Evolutionary conservation across 352 stramenopile species (phyloP).

Genomic region (Phytophthora pluvialis): DNA sequence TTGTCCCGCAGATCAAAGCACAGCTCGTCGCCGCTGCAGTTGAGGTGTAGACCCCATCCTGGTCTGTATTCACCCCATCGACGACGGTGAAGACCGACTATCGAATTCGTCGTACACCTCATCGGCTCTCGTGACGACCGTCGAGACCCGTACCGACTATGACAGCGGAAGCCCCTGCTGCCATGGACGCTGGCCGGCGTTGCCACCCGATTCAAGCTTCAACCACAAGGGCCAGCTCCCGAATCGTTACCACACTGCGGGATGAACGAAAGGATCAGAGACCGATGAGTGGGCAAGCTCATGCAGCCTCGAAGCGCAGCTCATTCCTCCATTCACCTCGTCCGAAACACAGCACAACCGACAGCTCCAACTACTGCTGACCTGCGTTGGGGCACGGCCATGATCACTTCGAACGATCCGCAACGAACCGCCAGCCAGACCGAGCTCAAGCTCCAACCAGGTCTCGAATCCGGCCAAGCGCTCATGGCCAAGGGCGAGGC

Average conservation of each 20-base stretch:
- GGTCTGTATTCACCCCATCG: conserved; percentile 8
- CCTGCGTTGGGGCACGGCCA: not conserved
- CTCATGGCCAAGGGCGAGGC: conserved; percentile 1
- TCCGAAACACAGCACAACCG: not conserved
- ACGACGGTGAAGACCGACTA: conserved; percentile 10
- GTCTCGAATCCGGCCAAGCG: conserved; percentile 1
- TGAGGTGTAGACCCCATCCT: not conserved
- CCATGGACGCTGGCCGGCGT: not conserved
- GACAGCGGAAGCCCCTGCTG: not conserved
- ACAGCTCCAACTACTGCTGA: not conserved
- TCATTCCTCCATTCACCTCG: conserved; percentile 15
- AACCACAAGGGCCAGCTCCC: not conserved
- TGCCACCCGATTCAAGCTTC: not conserved
- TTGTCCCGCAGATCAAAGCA: too few species aligned
- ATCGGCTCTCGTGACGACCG: conserved; percentile 14
- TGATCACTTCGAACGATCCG: not conserved
- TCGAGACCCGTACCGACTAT: conserved; percentile 11
- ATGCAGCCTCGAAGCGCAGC: not conserved
- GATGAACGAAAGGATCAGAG: not conserved
- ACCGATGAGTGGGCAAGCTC: too few species aligned
- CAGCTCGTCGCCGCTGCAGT: too few species aligned
- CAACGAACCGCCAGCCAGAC: not conserved
- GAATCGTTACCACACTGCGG: not conserved
- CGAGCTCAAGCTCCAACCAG: conserved; percentile 9
- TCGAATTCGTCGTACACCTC: conserved; percentile 12